Conservation (phyloP, 768 basidiomycete genomes). For the Termitomyces titanicus region DNA sequence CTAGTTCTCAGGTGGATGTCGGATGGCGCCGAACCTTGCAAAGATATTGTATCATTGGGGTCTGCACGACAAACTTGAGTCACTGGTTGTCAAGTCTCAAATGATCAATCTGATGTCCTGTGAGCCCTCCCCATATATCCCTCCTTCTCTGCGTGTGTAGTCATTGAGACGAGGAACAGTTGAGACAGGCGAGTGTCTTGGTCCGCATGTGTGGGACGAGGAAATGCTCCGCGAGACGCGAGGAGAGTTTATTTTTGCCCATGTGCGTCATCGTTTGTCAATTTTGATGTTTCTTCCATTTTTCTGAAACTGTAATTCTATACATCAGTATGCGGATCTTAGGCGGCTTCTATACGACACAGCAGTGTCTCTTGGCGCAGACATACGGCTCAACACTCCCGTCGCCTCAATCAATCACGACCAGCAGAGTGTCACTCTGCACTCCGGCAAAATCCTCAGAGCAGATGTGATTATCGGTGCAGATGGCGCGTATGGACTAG, state of each 20-base stretch:
- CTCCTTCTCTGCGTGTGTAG: neutral
- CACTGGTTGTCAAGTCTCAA: constrained; percentile 15
- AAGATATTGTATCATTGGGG: constrained; percentile 59
- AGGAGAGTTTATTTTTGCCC: constrained; percentile 32
- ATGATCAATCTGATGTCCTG: constrained; percentile 20
- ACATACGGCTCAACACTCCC: constrained; percentile 30
- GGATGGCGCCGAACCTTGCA: constrained; percentile 48
- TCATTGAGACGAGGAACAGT: constrained; percentile 25
- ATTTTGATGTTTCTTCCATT: neutral
- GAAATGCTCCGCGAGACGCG: constrained; percentile 45
- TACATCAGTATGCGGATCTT: constrained; percentile 45
- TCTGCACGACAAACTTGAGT: constrained; percentile 23
- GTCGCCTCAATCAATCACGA: constrained; percentile 28
- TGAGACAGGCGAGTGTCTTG: constrained; percentile 46
- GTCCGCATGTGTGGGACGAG: constrained; percentile 48
- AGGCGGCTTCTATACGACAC: constrained; percentile 45
- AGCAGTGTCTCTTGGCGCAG: constrained; percentile 41
- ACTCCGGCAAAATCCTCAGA: constrained; percentile 36
- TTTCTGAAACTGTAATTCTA: neutral
- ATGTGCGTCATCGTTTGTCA: constrained; percentile 31
- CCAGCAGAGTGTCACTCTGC: constrained; percentile 27
- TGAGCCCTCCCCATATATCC: neutral
- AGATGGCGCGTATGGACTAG: constrained; percentile 36
- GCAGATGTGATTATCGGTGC: constrained; percentile 57
- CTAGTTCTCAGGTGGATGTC: constrained; percentile 25